phyloP scores from a whole-genome alignment of 768 basidiomycete species.

The Gymnopilus dilepis region DNA sequence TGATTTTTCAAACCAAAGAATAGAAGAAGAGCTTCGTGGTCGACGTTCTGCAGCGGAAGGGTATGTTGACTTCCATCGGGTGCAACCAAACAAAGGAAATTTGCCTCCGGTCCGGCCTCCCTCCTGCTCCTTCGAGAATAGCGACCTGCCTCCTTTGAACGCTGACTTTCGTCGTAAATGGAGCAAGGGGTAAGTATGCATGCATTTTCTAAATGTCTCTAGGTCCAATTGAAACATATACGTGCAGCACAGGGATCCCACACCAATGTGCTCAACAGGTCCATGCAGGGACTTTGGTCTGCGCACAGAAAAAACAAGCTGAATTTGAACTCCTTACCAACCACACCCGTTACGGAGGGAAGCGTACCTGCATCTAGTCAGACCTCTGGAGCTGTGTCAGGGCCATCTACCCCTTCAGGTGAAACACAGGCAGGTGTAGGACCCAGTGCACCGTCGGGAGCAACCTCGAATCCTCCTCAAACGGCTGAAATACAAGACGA shows the following conservation, averaged over 20 bases:
- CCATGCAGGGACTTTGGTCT: conserved; percentile 83
- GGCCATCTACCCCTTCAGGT: conserved; percentile 22
- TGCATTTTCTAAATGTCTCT: neutral
- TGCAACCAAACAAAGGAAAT: too few relatives aligned
- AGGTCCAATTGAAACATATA: neutral
- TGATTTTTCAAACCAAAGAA: too few relatives aligned
- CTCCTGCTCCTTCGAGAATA: too few relatives aligned
- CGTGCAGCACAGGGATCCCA: conserved; percentile 55
- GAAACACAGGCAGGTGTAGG: conserved; percentile 24
- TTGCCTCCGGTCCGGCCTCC: too few relatives aligned
- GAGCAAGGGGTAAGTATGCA: neutral
- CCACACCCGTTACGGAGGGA: conserved; percentile 19
- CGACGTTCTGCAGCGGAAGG: too few relatives aligned
- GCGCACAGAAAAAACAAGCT: conserved; percentile 66
- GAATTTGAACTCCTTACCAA: conserved; percentile 61
- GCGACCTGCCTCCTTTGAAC: too few relatives aligned
- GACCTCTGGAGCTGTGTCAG: conserved; percentile 16
- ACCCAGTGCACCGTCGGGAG: conserved; percentile 13
- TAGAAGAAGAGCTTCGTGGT: too few relatives aligned
- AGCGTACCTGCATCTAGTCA: too few relatives aligned
- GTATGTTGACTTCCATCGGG: too few relatives aligned
- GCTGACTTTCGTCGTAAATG: too few relatives aligned
- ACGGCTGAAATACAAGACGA: conserved; percentile 19
- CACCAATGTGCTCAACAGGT: conserved; percentile 70
- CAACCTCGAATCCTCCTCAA: conserved; percentile 6